phyloP scores from a whole-genome alignment of 2,329 filamentous ascomycete species.

The Calonectria henricotiae region DNA sequence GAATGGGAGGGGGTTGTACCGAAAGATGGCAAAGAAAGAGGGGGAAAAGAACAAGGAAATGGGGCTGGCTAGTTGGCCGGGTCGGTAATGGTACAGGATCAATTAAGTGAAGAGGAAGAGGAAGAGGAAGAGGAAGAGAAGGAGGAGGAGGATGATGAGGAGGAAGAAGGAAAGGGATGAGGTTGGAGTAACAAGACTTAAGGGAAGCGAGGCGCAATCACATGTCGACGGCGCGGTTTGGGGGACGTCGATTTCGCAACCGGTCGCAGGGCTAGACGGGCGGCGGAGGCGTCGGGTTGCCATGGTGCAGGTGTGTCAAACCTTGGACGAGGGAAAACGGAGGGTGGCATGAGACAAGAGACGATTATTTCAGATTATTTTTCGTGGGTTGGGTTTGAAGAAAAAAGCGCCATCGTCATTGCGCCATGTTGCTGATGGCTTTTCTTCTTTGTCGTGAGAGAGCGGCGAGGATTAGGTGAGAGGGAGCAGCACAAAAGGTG shows the following conservation, averaged over 20 bases:
- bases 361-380: background rate
- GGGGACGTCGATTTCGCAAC: slow-evolving; percentile 16
- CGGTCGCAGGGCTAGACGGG: slow-evolving; percentile 7
- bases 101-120: slow-evolving; percentile 3
- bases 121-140: background rate
- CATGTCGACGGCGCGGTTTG: slow-evolving; percentile 45
- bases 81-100: slow-evolving; percentile 4
- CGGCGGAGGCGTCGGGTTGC: slow-evolving; percentile 26
- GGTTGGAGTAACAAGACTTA: slow-evolving; percentile 10
- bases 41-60: background rate
- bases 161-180: slow-evolving; percentile 2
- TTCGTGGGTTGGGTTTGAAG: slow-evolving; percentile 22
- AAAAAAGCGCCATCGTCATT: background rate
- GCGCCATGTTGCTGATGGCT: background rate
- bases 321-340: background rate
- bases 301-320: slow-evolving; percentile 10
- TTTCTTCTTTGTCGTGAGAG: slow-evolving; percentile 5
- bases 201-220: slow-evolving; percentile 45
- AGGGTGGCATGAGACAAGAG: slow-evolving; percentile 21
- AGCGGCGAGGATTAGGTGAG: slow-evolving; percentile 13
- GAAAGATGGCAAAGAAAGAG: slow-evolving; percentile 26
- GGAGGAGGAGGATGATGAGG: background rate
- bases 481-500: background rate
- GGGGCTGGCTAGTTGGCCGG: background rate
- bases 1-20: slow-evolving; percentile 25